These are phyloP conservation scores for Cotoneaster glaucophyllus DNA, from an alignment of 306 rosid genomes.

Conservation along the genomic window DNA sequence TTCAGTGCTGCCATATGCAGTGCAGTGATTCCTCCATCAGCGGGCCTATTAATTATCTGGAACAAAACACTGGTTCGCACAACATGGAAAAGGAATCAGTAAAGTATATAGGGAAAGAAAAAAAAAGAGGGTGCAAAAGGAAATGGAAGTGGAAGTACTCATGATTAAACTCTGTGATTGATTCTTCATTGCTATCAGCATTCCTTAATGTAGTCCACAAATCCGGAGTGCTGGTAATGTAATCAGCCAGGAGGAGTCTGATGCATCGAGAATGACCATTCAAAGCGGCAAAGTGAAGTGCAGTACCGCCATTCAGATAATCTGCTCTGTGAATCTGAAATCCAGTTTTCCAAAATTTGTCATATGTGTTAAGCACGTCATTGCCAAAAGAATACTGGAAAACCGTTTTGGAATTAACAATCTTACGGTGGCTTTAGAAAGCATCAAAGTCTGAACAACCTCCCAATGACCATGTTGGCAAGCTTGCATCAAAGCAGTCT, in stretches of 20 bases:
- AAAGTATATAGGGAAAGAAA: slow-evolving; percentile 4
- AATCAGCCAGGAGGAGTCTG: slow-evolving; percentile 71
- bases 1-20: slow-evolving; percentile 96
- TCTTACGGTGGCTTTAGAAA: slow-evolving; percentile 72
- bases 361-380: background rate
- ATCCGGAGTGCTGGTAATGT: slow-evolving; percentile 68
- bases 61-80: slow-evolving; percentile 48
- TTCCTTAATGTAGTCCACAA: slow-evolving; percentile 49
- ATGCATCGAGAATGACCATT: slow-evolving; percentile 92
- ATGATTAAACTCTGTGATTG: slow-evolving; percentile 50
- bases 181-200: slow-evolving; percentile 25
- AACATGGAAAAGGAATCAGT: slow-evolving; percentile 17
- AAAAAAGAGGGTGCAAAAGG: slow-evolving; percentile 8
- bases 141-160: slow-evolving; percentile 41
- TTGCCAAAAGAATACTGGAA: slow-evolving; percentile 1
- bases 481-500: slow-evolving; percentile 99
- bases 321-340: slow-evolving; percentile 81
- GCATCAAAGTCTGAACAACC: slow-evolving; percentile 71
- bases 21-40: slow-evolving; percentile 98
- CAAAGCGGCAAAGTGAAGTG: slow-evolving; percentile 88
- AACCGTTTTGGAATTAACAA: background rate
- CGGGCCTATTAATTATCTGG: slow-evolving; percentile 57
- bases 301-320: slow-evolving; percentile 92
- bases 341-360: slow-evolving; percentile 25
- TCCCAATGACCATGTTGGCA: slow-evolving; percentile 99